Evolutionary conservation across 2,329 filamentous ascomycete species (phyloP), one percentile per base, ranked within the genome.

Genomic region (Trichoderma sp.): DNA sequence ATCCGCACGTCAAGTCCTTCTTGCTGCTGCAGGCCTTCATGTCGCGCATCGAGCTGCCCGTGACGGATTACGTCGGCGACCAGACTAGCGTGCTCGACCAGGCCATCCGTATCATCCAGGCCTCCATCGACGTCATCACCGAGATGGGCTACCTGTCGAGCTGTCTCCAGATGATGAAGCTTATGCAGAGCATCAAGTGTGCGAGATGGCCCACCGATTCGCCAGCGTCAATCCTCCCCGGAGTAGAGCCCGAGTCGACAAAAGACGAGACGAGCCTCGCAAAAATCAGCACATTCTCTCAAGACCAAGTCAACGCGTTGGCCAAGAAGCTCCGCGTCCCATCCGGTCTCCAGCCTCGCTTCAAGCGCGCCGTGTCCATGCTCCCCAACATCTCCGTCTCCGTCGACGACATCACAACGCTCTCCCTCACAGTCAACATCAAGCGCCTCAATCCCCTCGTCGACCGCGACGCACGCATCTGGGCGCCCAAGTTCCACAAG

Each of bases 1-100:
- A 99, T 81, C 96, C 96, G 0, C 96, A 99, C 77, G 93, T 98
- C 76, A 99, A 99, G 79, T 90, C 96, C 0, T 98, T 97, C 82
- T 83, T 99, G 46, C 86, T 99, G 1, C 86, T 99, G 0, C 96
- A 99, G 80, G 94, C 96, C 0, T 94, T 97, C 80, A 97, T 99
- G 88, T 93, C 92, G 24, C 91, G 95, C 68, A 91, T 98, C 73
- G 90, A 95, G 66, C 88, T 99, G 4, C 96, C 96, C 4, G 97
- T 99, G 69, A 91, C 92, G 0, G 96, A 99, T 84, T 99, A 99
- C 77, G 94, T 99, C 3, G 96, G 96, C 74, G 96, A 99, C 79
- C 92, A 97, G 80, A 90, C 87, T 13, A 90, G 87, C 65, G 96
- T 99, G 3, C 86, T 99, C 1, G 96, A 99, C 78, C 96, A 99